Percentiles rank a stretch among this genome's conserved stretches.
Evolutionary conservation across 306 rosid genomes (phyloP).

Genomic region (Hippophae gyantsensis): DNA sequence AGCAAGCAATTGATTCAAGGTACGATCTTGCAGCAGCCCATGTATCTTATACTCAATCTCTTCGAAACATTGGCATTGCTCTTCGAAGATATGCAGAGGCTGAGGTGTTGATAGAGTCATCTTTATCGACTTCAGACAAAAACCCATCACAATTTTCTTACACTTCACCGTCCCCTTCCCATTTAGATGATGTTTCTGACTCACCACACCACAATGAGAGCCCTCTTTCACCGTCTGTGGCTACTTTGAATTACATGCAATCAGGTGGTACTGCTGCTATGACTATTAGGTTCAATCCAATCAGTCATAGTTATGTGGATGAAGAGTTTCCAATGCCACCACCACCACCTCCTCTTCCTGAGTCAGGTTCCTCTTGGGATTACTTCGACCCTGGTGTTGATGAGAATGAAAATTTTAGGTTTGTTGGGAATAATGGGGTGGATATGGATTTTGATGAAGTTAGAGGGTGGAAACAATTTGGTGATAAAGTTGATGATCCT

Average conservation of each 20-base stretch:
- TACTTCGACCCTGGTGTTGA: constrained; percentile 58
- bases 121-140: constrained; percentile 69
- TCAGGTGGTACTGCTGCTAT: constrained; percentile 45
- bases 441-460: constrained; percentile 27
- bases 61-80: constrained; percentile 61
- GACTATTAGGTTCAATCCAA: constrained; percentile 46
- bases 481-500: constrained; percentile 19
- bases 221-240: constrained; percentile 38
- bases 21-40: constrained; percentile 80
- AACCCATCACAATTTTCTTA: constrained; percentile 83
- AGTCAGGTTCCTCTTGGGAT: constrained; percentile 74
- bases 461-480: constrained; percentile 29
- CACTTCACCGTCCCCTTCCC: constrained; percentile 74
- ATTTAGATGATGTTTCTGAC: constrained; percentile 48
- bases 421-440: constrained; percentile 41
- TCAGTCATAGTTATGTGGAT: constrained; percentile 29
- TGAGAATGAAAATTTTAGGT: constrained; percentile 62
- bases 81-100: constrained; percentile 79
- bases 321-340: constrained; percentile 57
- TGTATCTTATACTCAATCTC: constrained; percentile 66
- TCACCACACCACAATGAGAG: constrained; percentile 56
- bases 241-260: constrained; percentile 55
- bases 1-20: constrained; percentile 79
- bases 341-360: constrained; percentile 48
- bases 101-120: constrained; percentile 66